phyloP scores from a whole-genome alignment of 352 stramenopile species.

The Globisporangium apiculatum region DNA sequence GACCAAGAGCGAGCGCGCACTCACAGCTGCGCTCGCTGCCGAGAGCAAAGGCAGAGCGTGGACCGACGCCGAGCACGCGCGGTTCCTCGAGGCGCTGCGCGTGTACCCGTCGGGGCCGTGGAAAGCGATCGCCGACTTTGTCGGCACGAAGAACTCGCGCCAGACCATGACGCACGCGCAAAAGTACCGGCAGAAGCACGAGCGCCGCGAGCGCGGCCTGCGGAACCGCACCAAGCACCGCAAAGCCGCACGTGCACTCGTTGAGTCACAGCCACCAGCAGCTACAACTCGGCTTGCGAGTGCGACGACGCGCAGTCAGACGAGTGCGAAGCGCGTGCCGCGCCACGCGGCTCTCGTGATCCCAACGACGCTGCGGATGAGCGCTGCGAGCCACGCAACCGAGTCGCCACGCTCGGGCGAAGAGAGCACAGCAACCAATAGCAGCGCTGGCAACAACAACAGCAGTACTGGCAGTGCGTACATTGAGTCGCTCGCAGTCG shows the following conservation, averaged over 20 bases:
- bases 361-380: constrained; percentile 2
- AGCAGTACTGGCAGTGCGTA: constrained; percentile 6
- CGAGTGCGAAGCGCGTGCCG: constrained; percentile 3
- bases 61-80: constrained; percentile 45
- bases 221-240: constrained; percentile 30
- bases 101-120: constrained; percentile 48
- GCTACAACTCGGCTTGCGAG: neutral
- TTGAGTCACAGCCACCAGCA: neutral
- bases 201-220: constrained; percentile 40
- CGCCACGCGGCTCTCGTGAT: constrained; percentile 7
- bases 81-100: constrained; percentile 52
- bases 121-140: constrained; percentile 54
- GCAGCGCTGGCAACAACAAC: neutral
- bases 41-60: constrained; percentile 53
- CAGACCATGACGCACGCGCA: constrained; percentile 31
- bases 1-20: constrained; percentile 13
- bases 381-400: constrained; percentile 16
- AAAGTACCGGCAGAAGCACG: constrained; percentile 33
- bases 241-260: neutral
- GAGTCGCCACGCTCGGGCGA: constrained; percentile 33
- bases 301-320: constrained; percentile 10
- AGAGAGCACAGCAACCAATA: constrained; percentile 5
- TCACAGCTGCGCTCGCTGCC: constrained; percentile 16
- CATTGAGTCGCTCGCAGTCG: constrained; percentile 17
- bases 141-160: constrained; percentile 53